phyloP scores from a whole-genome alignment of 495 filamentous ascomycete species.

The Evansstolkia leycettana region DNA sequence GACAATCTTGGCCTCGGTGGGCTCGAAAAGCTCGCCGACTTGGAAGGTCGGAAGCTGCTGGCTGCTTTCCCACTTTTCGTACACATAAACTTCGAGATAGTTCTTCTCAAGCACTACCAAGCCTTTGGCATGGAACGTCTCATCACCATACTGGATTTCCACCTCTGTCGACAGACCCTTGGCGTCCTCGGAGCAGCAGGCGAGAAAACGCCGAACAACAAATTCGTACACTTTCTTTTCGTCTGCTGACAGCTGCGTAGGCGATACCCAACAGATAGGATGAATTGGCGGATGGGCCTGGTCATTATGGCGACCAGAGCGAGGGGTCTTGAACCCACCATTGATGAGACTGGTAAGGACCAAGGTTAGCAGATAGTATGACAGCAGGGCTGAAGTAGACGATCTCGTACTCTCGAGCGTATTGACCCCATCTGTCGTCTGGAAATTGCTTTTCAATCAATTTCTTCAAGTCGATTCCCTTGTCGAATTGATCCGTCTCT shows the following conservation, averaged over 20 bases:
- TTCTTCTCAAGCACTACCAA: slow-evolving; percentile 81
- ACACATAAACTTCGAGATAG: slow-evolving; percentile 90
- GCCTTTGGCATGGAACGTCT: slow-evolving; percentile 67
- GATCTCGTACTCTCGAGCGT: slow-evolving; percentile 49
- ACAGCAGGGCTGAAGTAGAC: not conserved
- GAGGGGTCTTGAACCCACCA: slow-evolving; percentile 69
- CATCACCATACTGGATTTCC: slow-evolving; percentile 75
- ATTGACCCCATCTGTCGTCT: slow-evolving; percentile 65
- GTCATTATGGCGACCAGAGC: slow-evolving; percentile 79
- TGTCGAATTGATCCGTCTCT: slow-evolving; percentile 93
- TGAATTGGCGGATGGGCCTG: slow-evolving; percentile 97
- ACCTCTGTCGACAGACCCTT: slow-evolving; percentile 72
- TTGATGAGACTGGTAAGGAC: slow-evolving; percentile 43
- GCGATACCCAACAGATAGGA: slow-evolving; percentile 67
- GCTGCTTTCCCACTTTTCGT: slow-evolving; percentile 90
- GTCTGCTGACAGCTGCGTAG: slow-evolving; percentile 43
- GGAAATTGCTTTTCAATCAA: slow-evolving; percentile 76
- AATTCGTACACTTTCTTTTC: slow-evolving; percentile 86
- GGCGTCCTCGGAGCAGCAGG: slow-evolving; percentile 92
- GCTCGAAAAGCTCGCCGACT: slow-evolving; percentile 69
- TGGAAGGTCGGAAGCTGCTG: slow-evolving; percentile 68
- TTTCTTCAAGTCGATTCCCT: slow-evolving; percentile 70
- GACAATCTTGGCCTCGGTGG: slow-evolving; percentile 75
- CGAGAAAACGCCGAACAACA: slow-evolving; percentile 84
- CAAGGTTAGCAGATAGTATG: slow-evolving; percentile 5